Evolutionary conservation across 179 eudicot genomes (phyloP), one percentile per base, ranked within the genome.

Genomic region (Amaranthus tricolor): DNA sequence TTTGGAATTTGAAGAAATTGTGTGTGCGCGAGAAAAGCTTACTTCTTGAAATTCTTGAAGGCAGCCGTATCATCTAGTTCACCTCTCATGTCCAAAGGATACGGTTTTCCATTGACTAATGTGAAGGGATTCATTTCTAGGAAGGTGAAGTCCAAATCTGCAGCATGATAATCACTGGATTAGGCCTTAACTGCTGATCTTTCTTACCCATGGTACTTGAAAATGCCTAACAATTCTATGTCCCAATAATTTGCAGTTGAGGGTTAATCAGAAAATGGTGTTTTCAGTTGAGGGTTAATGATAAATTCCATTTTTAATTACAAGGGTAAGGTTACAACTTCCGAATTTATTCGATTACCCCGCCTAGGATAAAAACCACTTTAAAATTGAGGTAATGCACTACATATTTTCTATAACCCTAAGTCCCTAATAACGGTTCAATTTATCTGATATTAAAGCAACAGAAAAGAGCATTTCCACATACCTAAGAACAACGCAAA

Each of bases 31-130:
- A 31, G 40, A 31, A 31, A 31, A 48, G 51, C 79, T 56, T 84
- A 92, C 94, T 90, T 89, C 77, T 90, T 89, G 74, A 92, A 92
- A 85, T 92, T 92, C 83, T 92, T 92, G 77, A 92, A 92, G 11
- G 97, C 80, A 52, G 97, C 96, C 11, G 96, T 90, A 85, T 92
- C 97, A 82, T 92, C 97, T 77, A 92, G 87, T 79, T 92, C 97
- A 61, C 96, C 97, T 72, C 97, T 88, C 97, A 92, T 92, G 82
- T 92, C 97, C 82, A 92, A 73, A 21, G 97, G 96, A 85, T 85
- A 90, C 45, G 97, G 97, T 72, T 84, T 86, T 68, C 96, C 97
- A 65, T 88, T 74, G 52, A 92, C 91, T 75, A 92, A 81, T 71
- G 97, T 78, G 82, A 92, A 92, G 11, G 97, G 97, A 77, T 92